phyloP scores from a whole-genome alignment of 2,329 filamentous ascomycete genomes.

The Coniochaeta sp. region DNA sequence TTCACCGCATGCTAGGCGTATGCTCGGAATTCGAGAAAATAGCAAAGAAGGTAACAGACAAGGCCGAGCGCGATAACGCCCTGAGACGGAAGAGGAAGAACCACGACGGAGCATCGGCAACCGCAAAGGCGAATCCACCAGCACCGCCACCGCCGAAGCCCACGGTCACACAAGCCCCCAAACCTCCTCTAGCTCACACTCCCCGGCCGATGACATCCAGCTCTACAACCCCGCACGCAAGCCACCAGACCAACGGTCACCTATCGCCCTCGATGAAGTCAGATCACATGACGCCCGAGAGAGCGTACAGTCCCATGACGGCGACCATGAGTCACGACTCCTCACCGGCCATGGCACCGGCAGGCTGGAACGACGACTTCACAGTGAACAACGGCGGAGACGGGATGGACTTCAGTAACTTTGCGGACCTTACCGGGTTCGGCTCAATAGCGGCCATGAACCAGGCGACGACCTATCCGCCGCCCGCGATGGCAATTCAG shows the following conservation, averaged over 20 bases:
- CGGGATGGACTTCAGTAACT: constrained; percentile 24
- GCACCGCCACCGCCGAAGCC: constrained; percentile 6
- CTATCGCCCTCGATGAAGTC: constrained; percentile 19
- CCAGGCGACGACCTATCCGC: constrained; percentile 7
- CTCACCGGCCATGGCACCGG: constrained; percentile 35
- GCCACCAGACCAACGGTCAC: constrained; percentile 16
- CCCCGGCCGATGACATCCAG: constrained; percentile 20
- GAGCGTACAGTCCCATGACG: constrained; percentile 31
- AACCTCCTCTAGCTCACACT: constrained; percentile 14
- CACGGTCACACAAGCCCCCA: constrained; percentile 14
- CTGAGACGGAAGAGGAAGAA: constrained; percentile 80
- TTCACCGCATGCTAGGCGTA: constrained; percentile 87
- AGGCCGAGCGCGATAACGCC: constrained; percentile 76
- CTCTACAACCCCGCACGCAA: constrained; percentile 23
- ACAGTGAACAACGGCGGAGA: constrained; percentile 21
- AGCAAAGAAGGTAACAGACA: constrained; percentile 83
- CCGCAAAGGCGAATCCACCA: constrained; percentile 3
- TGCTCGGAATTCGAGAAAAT: constrained; percentile 97
- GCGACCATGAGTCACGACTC: constrained; percentile 28
- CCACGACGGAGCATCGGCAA: constrained; percentile 34
- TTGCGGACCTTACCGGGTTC: constrained; percentile 39
- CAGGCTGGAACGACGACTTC: constrained; percentile 41
- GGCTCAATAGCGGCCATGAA: constrained; percentile 20
- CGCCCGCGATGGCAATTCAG: constrained; percentile 20
- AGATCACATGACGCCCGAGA: constrained; percentile 18